Evolutionary conservation across 139 green algal species (phyloP), one percentile per base, ranked within the genome.

Genomic region (Bryopsis sp.): DNA sequence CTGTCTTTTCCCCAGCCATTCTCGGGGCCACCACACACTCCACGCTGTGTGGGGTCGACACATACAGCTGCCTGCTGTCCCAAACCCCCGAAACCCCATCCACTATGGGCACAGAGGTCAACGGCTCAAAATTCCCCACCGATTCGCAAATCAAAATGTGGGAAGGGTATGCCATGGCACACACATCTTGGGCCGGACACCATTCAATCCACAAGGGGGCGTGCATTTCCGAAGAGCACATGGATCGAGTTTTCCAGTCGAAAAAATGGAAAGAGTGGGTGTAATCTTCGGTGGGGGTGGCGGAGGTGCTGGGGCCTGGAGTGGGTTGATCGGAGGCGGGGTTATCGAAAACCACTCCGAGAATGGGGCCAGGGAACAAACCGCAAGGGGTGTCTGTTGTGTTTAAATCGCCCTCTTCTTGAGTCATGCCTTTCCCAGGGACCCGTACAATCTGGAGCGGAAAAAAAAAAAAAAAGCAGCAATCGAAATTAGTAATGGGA

Each of bases 91-190:
- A 6, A 22, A 65, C 58, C 15, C 28, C 31, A 24, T 39, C 58
- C 4, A 35, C 58, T 5, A 65, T 26, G 19, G 58, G 58, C 4
- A 65, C 3, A 32, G 28, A 22, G 7, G 26, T 24, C 28, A 65
- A 7, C 7, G 31, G 28, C 7, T 39, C 32, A 65, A 65, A 65
- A 26, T 22, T 39, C 4, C 43, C 31, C 15, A 7, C 24, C 4
- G 19, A 65, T 33, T 65, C 32, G 58, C 24, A 65, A 6, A 65
- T 31, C 32, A 65, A 33, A 5, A 65, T 39, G 31, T 65, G 58
- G 26, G 58, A 15, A 11, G 26, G 28, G 24, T 46, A 65, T 11
- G 58, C 58, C 28, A 65, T 24, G 19, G 24, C 58, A 26, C 58
- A 65, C 8, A 65, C 8, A 5, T 65, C 58, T 26, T 35, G 26